A percentile compares a stretch with the other conserved stretches of the same genome.
phyloP scores from a whole-genome alignment of 768 basidiomycete genomes.

The Ramaria rubella region DNA sequence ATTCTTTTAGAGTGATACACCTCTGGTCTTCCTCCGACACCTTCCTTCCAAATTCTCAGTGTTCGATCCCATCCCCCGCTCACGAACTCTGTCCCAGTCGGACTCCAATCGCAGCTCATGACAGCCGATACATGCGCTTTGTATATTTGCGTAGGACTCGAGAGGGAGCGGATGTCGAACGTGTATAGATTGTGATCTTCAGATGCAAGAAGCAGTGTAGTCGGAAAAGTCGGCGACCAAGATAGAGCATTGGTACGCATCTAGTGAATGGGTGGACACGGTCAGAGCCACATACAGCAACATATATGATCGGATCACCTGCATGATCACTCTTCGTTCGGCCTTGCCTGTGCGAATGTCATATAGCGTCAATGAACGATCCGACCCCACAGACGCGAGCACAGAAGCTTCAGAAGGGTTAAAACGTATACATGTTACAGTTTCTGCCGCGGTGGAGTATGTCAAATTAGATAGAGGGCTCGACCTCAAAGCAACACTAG shows the following conservation, averaged over 20 bases:
- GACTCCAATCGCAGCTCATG: constrained; percentile 96
- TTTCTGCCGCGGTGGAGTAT: constrained; percentile 84
- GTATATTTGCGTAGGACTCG: constrained; percentile 84
- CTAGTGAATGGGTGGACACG: constrained; percentile 29
- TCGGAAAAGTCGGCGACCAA: constrained; percentile 97
- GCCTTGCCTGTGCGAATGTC: constrained; percentile 97
- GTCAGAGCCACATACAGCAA: too few relatives aligned
- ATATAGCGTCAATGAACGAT: constrained; percentile 92
- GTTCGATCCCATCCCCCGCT: constrained; percentile 97
- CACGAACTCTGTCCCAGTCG: constrained; percentile 92
- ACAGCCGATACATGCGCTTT: constrained; percentile 96
- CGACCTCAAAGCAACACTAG: constrained; percentile 42
- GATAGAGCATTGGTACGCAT: constrained; percentile 86
- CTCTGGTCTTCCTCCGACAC: constrained; percentile 72
- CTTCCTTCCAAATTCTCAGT: constrained; percentile 87
- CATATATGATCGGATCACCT: too few relatives aligned
- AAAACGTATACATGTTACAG: constrained; percentile 81
- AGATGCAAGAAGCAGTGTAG: constrained; percentile 85
- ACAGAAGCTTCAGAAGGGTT: constrained; percentile 92
- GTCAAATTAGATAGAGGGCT: constrained; percentile 81
- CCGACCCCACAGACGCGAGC: constrained; percentile 90
- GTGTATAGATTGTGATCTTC: constrained; percentile 99
- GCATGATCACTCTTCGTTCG: constrained; percentile 85
- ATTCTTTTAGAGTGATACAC: constrained; percentile 98
- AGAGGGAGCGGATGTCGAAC: constrained; percentile 85